Conservation (phyloP, 805 yeast genomes). For the Metschnikowia kunwiensis region DNA sequence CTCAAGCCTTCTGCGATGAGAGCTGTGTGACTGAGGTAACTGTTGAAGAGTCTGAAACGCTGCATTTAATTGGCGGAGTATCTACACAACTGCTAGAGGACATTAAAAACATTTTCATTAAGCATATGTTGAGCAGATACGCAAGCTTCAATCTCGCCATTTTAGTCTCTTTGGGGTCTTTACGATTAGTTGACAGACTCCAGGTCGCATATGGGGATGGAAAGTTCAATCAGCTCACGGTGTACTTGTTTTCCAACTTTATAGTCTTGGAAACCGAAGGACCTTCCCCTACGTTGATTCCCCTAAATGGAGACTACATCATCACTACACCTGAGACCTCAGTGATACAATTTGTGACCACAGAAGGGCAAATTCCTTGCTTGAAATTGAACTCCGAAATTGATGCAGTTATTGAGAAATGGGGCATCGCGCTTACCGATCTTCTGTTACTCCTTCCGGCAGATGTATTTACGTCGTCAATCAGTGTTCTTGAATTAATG, state of each 20-base stretch:
- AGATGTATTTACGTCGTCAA: slow-evolving; percentile 36
- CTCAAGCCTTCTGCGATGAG: no score
- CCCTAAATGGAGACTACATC: slow-evolving; percentile 10
- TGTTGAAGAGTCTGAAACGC: neutral
- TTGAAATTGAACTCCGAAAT: slow-evolving; percentile 29
- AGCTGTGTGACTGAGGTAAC: neutral
- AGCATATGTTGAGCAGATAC: slow-evolving; percentile 26
- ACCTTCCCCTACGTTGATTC: slow-evolving; percentile 11
- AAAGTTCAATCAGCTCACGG: slow-evolving; percentile 13
- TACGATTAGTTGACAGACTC: slow-evolving; percentile 36
- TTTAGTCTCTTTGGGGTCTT: slow-evolving; percentile 31
- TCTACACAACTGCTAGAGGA: slow-evolving; percentile 18
- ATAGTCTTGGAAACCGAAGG: slow-evolving; percentile 25
- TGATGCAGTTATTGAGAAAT: slow-evolving; percentile 38
- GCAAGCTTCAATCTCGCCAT: slow-evolving; percentile 23
- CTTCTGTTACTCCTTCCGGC: slow-evolving; percentile 29
- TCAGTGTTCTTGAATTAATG: slow-evolving; percentile 13
- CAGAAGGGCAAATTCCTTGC: slow-evolving; percentile 6
- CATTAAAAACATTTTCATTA: slow-evolving; percentile 29
- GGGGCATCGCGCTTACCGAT: slow-evolving; percentile 44
- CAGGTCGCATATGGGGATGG: slow-evolving; percentile 21
- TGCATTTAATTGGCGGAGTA: no score
- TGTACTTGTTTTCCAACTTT: slow-evolving; percentile 35
- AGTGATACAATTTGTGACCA: slow-evolving; percentile 21
- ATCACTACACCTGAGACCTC: slow-evolving; percentile 25